Evolutionary conservation across 495 filamentous ascomycete species (phyloP).

Genomic region (Podospora didyma): DNA sequence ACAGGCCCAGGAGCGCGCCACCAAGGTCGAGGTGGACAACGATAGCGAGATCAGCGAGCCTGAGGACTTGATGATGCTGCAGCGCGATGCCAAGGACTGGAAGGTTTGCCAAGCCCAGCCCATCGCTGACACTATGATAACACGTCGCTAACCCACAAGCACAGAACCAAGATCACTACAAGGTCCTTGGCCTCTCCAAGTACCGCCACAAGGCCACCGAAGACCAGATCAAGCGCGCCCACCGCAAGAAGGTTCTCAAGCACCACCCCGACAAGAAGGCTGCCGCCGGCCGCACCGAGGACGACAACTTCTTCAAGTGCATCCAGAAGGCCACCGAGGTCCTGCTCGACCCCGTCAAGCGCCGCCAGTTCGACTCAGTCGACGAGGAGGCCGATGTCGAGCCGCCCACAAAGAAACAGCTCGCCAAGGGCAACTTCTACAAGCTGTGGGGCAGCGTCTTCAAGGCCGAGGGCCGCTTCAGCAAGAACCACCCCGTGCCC

Average conservation of each 20-base stretch:
- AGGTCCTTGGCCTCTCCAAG: conserved; percentile 87
- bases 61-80: conserved; percentile 86
- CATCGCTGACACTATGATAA: background rate
- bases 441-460: conserved; percentile 88
- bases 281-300: conserved; percentile 77
- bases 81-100: conserved; percentile 97
- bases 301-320: conserved; percentile 99
- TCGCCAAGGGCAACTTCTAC: conserved; percentile 82
- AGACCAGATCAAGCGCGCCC: conserved; percentile 96
- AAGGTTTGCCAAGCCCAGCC: conserved; percentile 58
- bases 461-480: conserved; percentile 87
- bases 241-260: conserved; percentile 98
- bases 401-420: conserved; percentile 85
- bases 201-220: conserved; percentile 89
- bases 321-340: conserved; percentile 97
- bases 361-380: conserved; percentile 93
- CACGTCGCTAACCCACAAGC: conserved; percentile 24
- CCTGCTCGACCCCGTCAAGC: conserved; percentile 84
- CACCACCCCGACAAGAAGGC: conserved; percentile 99
- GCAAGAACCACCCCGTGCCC: conserved; percentile 82
- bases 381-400: conserved; percentile 91
- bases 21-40: conserved; percentile 92
- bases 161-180: conserved; percentile 94
- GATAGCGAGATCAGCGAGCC: conserved; percentile 85
- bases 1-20: conserved; percentile 87